Evolutionary conservation across 225 moss, liverwort and hornwort genomes (phyloP).

Genomic region (Thuidium tamariscinum): DNA sequence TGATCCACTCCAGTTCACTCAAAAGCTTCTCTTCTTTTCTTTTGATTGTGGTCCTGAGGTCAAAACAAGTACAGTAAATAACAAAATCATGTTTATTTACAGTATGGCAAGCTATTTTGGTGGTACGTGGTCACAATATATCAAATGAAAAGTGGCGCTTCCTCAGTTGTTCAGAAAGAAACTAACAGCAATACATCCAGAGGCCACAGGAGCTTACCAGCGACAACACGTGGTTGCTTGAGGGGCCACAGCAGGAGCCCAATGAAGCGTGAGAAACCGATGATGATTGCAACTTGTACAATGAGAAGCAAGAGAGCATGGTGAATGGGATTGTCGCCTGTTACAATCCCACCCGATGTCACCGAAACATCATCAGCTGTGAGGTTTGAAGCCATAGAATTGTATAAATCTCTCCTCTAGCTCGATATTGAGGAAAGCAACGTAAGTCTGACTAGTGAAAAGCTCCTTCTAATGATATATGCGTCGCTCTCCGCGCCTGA

Average conservation of each 20-base stretch:
- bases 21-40: no score
- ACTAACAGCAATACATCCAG: not conserved
- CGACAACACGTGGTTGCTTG: constrained; percentile 68
- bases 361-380: constrained; percentile 9
- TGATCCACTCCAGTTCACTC: not conserved
- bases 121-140: not conserved
- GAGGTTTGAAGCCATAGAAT: not conserved
- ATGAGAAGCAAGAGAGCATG: constrained; percentile 65
- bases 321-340: constrained; percentile 61
- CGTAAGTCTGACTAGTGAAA: not conserved
- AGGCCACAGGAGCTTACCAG: constrained; percentile 22
- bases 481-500: not conserved
- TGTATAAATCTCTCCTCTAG: not conserved
- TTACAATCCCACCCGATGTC: constrained; percentile 51
- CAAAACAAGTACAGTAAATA: not conserved
- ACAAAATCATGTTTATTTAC: not conserved
- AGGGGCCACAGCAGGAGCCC: constrained; percentile 43
- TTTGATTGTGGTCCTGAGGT: not conserved
- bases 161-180: not conserved
- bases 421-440: not conserved
- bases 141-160: not conserved
- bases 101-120: not conserved
- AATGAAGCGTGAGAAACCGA: constrained; percentile 43
- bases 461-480: not conserved
- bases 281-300: constrained; percentile 37